Base-by-base conservation (phyloP, 1,284 basidiomycete species). In the Moesziomyces antarcticus region DNA sequence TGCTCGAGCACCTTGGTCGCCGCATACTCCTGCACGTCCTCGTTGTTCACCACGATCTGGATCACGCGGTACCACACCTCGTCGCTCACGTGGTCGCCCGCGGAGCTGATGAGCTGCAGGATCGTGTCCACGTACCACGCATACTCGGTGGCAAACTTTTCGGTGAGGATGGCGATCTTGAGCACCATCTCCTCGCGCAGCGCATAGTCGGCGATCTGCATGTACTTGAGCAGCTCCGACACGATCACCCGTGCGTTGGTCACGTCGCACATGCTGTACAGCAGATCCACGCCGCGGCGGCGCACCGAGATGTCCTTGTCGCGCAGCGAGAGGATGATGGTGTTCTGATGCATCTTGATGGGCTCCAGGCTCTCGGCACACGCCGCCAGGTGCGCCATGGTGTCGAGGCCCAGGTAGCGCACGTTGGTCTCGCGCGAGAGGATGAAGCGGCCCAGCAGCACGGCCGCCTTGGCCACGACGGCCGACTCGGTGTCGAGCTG, bases 11-110 rank as follows among this genome's bases (percentile, higher is more conserved):
- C 90, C n/a, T 94, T 94, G 77, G 91, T 91, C 3, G 94, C 93
- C 4, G 97, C 96, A 85, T 99, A 99, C 68, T 92, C 84, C 59
- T 85, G 85, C 41, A 99, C 87, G 85, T 98, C 94, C 84, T 98
- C 96, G 49, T 96, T 99, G 84, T 99, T 99, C 50, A 94, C 97
- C 33, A 97, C 94, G 67, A 99, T 97, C 84, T 99, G 97, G 21
- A 99, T 91, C 43, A 99, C 94, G 54, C 97, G 92, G 85, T 96
- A 98, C 97, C 97, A 99, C 27, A 99, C 95, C 86, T 98, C 95
- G 72, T 98, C 96, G 54, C 96, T 94, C 55, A 99, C 95, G 83
- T 98, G 95, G 81, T 98, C 97, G 51, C 97, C 97, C 5, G 97
- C 97, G 49, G 94, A 91, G 81, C 92, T 93, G 85, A 99, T 95